phyloP scores from a whole-genome alignment of 2,329 filamentous ascomycete species.

The Nothomitra cinnamomea region DNA sequence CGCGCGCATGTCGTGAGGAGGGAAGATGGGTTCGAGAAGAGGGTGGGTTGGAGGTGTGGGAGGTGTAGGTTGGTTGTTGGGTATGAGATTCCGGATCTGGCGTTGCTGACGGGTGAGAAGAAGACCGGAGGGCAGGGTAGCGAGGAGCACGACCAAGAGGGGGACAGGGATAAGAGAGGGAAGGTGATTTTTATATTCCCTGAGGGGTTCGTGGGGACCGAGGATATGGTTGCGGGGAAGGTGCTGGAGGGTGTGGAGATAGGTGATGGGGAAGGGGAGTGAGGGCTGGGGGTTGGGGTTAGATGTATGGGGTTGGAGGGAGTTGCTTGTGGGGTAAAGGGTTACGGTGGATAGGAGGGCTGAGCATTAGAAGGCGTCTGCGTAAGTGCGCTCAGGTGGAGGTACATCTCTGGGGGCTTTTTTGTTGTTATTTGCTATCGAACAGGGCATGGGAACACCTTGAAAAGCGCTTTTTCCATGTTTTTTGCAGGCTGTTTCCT shows the following conservation, averaged over 20 bases:
- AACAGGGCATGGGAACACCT: too few relatives aligned
- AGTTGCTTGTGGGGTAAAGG: slow-evolving; percentile 7
- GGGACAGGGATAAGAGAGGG: slow-evolving; percentile 20
- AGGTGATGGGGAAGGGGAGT: slow-evolving; percentile 5
- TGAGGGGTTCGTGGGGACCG: slow-evolving; percentile 39
- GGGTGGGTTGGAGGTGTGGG: slow-evolving; percentile 39
- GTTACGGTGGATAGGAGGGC: too few relatives aligned
- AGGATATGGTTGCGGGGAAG: slow-evolving; percentile 32
- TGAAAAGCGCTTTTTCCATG: too few relatives aligned
- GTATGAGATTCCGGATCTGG: slow-evolving; percentile 40
- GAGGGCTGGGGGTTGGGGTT: slow-evolving; percentile 21
- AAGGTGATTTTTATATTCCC: slow-evolving; percentile 42
- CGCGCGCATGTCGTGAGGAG: slow-evolving; percentile 34
- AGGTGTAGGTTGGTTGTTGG: slow-evolving; percentile 44
- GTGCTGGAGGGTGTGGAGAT: slow-evolving; percentile 19
- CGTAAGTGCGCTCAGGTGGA: too few relatives aligned
- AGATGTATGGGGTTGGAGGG: too few relatives aligned
- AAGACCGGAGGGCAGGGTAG: slow-evolving; percentile 14
- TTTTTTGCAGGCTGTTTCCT: too few relatives aligned
- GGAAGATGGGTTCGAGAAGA: slow-evolving; percentile 51
- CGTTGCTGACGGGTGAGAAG: slow-evolving; percentile 20
- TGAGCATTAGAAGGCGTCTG: too few relatives aligned
- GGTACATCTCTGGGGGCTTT: too few relatives aligned
- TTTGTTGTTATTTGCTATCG: too few relatives aligned
- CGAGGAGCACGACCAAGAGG: too few relatives aligned